Percentiles rank a stretch among this genome's conserved stretches.
Evolutionary conservation across 1,139 yeast genomes (phyloP).

Genomic region (Magnusiomyces tetraspermus): DNA sequence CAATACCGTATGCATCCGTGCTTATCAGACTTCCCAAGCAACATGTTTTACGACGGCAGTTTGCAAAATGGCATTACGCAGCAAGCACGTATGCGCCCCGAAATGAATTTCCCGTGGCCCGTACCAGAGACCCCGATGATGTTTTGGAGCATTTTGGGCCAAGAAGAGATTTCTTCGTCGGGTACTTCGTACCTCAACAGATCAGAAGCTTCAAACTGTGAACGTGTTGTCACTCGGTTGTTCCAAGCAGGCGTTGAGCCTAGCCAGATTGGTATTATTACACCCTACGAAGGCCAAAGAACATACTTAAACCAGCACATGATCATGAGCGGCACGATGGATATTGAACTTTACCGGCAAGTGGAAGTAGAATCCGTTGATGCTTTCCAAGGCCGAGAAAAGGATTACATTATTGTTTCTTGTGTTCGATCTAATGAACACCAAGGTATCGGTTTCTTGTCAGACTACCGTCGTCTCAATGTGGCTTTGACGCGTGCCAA

Average conservation of each 20-base stretch:
- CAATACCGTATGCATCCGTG: constrained; percentile 95
- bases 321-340: constrained; percentile 59
- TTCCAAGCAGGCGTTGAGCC: constrained; percentile 76
- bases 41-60: constrained; percentile 88
- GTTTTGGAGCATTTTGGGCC: constrained; percentile 89
- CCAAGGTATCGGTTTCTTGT: constrained; percentile 75
- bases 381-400: constrained; percentile 95
- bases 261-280: constrained; percentile 79
- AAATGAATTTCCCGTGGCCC: constrained; percentile 82
- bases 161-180: constrained; percentile 74
- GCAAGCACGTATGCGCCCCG: constrained; percentile 51
- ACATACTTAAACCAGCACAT: constrained; percentile 73
- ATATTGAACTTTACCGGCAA: constrained; percentile 52
- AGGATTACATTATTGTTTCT: constrained; percentile 77
- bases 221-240: constrained; percentile 62
- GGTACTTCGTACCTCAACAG: constrained; percentile 84
- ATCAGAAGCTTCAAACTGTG: constrained; percentile 87
- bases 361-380: constrained; percentile 91
- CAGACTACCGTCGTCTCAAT: constrained; percentile 83
- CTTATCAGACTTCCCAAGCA: constrained; percentile 78
- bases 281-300: constrained; percentile 93
- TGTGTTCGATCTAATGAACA: constrained; percentile 88
- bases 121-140: constrained; percentile 75
- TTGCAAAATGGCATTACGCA: constrained; percentile 84
- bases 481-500: constrained; percentile 90